A percentile compares a stretch with the other conserved stretches of the same genome.
phyloP scores from a whole-genome alignment of 345 rosid species.

The Streptanthus diversifolius region DNA sequence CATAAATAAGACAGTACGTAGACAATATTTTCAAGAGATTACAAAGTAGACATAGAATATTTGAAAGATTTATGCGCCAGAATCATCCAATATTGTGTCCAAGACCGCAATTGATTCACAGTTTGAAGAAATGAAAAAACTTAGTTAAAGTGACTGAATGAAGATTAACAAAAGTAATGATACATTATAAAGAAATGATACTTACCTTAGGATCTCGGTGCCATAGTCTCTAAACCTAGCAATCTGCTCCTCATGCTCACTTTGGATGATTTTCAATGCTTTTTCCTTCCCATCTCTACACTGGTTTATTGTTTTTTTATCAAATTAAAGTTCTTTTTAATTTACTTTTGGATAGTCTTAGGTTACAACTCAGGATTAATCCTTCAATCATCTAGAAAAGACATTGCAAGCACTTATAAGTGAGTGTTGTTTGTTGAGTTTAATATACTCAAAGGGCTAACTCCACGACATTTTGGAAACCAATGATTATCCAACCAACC shows the following conservation, averaged over 20 bases:
- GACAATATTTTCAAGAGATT: background rate
- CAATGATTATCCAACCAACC: too few species aligned
- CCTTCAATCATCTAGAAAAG: background rate
- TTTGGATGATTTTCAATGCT: background rate
- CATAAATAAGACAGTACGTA: background rate
- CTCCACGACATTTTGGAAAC: too few species aligned
- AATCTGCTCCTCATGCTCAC: background rate
- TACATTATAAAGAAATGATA: too few species aligned
- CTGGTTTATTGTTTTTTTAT: background rate
- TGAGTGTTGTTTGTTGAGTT: too few species aligned
- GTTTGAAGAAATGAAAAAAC: background rate
- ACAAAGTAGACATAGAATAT: background rate
- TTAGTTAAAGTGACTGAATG: too few species aligned
- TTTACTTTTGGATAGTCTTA: background rate
- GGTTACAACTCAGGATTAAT: background rate
- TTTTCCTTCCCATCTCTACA: background rate
- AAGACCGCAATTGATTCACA: background rate
- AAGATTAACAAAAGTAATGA: too few species aligned
- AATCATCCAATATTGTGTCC: background rate
- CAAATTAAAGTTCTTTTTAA: background rate
- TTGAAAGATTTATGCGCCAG: too few species aligned
- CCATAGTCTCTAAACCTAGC: background rate
- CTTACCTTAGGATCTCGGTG: too few species aligned
- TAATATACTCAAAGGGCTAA: too few species aligned
- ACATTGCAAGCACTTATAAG: background rate